A percentile compares a stretch with the other conserved stretches of the same genome.
Evolutionary conservation across 345 rosid genomes (phyloP).

Genomic region (Litchi chinensis): DNA sequence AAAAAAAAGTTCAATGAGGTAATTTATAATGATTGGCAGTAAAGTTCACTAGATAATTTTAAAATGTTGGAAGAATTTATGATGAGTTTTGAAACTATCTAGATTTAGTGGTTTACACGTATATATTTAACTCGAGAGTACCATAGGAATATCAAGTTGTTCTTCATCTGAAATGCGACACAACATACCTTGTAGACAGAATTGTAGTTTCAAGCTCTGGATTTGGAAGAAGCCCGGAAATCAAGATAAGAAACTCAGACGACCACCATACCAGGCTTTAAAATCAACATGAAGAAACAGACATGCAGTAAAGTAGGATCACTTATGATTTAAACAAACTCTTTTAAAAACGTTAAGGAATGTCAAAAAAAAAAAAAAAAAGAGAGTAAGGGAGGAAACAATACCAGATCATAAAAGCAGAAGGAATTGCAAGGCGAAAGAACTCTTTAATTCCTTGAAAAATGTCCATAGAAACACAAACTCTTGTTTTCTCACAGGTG

Average conservation of each 20-base stretch:
- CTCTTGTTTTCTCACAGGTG: conserved; percentile 38
- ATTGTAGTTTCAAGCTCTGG: conserved; percentile 84
- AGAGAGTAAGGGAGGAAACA: background rate
- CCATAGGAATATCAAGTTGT: background rate
- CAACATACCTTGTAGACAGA: conserved; percentile 68
- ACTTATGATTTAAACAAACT: too few species aligned
- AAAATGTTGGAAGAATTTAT: too few species aligned
- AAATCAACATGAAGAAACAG: background rate
- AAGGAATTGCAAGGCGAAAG: conserved; percentile 50
- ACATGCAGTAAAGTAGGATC: background rate
- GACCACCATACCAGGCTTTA: conserved; percentile 94
- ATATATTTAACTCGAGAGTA: too few species aligned
- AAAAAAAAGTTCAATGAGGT: too few species aligned
- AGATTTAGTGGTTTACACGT: too few species aligned
- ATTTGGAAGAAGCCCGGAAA: conserved; percentile 78
- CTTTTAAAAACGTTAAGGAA: background rate
- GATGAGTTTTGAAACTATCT: too few species aligned
- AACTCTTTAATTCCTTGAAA: conserved; percentile 36
- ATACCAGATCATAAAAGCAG: conserved; percentile 56
- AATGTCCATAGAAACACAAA: conserved; percentile 29
- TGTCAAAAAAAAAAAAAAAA: too few species aligned
- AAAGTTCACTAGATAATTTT: too few species aligned
- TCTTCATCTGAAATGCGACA: background rate
- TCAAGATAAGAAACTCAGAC: conserved; percentile 65
- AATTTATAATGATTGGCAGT: too few species aligned